These are phyloP conservation scores for Euphorbia corollata DNA, from an alignment of 441 rosid species.

Conservation along the genomic window DNA sequence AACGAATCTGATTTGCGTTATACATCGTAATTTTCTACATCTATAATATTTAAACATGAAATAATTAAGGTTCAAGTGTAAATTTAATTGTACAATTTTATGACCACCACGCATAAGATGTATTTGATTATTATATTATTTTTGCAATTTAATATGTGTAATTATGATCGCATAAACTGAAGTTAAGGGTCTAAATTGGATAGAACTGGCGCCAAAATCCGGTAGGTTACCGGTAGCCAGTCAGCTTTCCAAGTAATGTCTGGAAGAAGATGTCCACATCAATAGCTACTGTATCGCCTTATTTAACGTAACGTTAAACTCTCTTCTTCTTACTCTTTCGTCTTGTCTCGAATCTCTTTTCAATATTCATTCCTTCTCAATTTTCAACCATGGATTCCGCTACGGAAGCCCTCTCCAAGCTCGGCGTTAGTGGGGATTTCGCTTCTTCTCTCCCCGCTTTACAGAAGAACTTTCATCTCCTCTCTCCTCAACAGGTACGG, in stretches of 20 bases:
- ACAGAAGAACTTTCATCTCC: slow-evolving; percentile 43
- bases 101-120: no score
- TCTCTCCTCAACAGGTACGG: slow-evolving; percentile 56
- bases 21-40: no score
- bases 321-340: not conserved
- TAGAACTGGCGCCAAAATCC: not conserved
- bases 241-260: not conserved
- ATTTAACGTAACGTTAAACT: not conserved
- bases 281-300: not conserved
- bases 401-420: slow-evolving; percentile 33
- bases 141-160: no score
- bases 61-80: no score
- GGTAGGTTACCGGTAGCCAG: slow-evolving; percentile 8
- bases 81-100: no score
- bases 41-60: no score
- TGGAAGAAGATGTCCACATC: not conserved
- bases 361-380: not conserved
- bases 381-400: slow-evolving; percentile 26
- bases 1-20: no score
- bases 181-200: no score
- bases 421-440: slow-evolving; percentile 31
- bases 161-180: no score
- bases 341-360: not conserved
- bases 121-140: no score
- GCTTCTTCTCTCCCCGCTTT: slow-evolving; percentile 53